Base-by-base conservation (phyloP, 371 early-diverging fungal species). In the Mucor saturninus region DNA sequence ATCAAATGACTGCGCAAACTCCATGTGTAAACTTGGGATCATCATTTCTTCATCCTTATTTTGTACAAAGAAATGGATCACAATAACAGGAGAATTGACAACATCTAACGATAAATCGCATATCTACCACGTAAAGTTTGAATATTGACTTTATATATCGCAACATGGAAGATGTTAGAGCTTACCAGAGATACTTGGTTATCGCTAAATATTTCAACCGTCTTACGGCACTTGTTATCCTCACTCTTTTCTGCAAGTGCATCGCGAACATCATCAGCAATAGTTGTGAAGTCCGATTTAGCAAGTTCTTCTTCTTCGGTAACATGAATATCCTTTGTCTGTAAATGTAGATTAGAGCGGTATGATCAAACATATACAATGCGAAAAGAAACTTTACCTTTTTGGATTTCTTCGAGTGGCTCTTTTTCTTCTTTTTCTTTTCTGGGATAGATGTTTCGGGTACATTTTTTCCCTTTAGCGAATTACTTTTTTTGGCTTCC, bases 1-100 rank as follows among this genome's bases (percentile, higher is more conserved):
- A 62, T 77, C 81, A 46, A 80, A 76, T 0, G 81, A 75, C 46
- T 76, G 64, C 3, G 68, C 57, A 53, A 72, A 67, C 4, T 74
- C 64, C 43, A 81, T 62, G 30, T 67, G 72, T 14, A 78, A 10
- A 8, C 59, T 67, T 9, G 78, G 69, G 3, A 76, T 60, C 62
- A 76, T 69, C 21, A 50, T 54, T 32, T 68, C 69, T 0, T 28
- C 42, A n/a, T 56, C 59, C 58, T 68, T 61, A 31, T 76, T 73
- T 29, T 68, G 35, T 15, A 68, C 55, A 31, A 38, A 57, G 31
- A 65, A 71, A n/a, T 65, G 64, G 14, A 58, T 40, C 37, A 50
- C 48, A 26, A 62, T 38, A 14, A 43, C 52, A 55, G 68, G 60
- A 26, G 21, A 31, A 0, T 66, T 52, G 8, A 31, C 42, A n/a